Percentiles rank a stretch among this genome's conserved stretches.
phyloP scores from a whole-genome alignment of 495 filamentous ascomycete genomes.

The Glutinoglossum americanum region DNA sequence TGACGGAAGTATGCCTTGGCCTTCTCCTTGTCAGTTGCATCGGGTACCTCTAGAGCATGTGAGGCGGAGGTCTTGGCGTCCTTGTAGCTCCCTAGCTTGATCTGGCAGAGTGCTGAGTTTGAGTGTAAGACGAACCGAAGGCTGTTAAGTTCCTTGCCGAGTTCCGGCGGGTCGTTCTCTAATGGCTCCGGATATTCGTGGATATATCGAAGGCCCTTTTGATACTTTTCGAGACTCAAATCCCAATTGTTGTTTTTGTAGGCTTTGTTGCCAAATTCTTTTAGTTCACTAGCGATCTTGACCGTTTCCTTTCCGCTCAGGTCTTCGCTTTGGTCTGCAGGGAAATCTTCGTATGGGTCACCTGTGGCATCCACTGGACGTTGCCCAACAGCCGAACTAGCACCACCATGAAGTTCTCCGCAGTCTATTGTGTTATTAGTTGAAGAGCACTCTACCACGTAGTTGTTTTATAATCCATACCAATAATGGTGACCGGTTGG shows the following conservation, averaged over 20 bases:
- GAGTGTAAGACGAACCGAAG: slow-evolving; percentile 59
- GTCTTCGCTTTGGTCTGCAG: slow-evolving; percentile 52
- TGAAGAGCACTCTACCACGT: not conserved
- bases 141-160: slow-evolving; percentile 40
- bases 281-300: slow-evolving; percentile 67
- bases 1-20: slow-evolving; percentile 78
- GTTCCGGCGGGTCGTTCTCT: slow-evolving; percentile 44
- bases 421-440: slow-evolving; percentile 33
- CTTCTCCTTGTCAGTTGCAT: slow-evolving; percentile 46
- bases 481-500: slow-evolving; percentile 45
- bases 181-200: slow-evolving; percentile 60
- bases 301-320: slow-evolving; percentile 42
- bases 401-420: slow-evolving; percentile 57
- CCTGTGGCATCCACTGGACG: slow-evolving; percentile 58
- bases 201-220: slow-evolving; percentile 88
- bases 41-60: slow-evolving; percentile 45
- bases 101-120: slow-evolving; percentile 58
- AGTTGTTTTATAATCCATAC: slow-evolving; percentile 11
- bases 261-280: slow-evolving; percentile 76
- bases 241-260: slow-evolving; percentile 58
- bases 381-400: slow-evolving; percentile 35
- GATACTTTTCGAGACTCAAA: slow-evolving; percentile 78
- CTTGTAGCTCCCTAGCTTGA: slow-evolving; percentile 51
- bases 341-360: slow-evolving; percentile 90
- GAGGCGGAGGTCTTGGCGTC: slow-evolving; percentile 48